These are phyloP conservation scores for Exophiala calicioides DNA, from an alignment of 2,329 filamentous ascomycete genomes.

Conservation along the genomic window DNA sequence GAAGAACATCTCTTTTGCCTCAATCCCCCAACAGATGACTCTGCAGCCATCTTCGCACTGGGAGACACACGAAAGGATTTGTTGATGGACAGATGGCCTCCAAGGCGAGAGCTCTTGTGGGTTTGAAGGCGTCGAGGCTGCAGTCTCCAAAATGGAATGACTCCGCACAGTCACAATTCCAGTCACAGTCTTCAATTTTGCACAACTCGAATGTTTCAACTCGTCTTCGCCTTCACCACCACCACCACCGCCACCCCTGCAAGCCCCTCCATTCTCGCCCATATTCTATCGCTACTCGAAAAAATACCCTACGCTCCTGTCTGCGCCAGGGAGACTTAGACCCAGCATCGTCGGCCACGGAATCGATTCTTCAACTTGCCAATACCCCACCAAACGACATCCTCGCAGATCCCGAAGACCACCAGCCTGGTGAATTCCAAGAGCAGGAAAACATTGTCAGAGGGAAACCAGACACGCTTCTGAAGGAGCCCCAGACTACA, in stretches of 20 bases:
- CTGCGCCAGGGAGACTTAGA: background rate
- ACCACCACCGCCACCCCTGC: conserved; percentile 1
- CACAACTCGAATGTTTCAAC: background rate
- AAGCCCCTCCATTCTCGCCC: background rate
- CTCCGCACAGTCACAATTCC: background rate
- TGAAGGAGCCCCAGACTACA: too few relatives aligned
- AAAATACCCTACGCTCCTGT: background rate
- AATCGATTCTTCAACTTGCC: conserved; percentile 2
- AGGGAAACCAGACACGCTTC: background rate
- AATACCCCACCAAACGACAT: background rate
- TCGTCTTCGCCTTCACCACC: background rate
- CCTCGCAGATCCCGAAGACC: background rate
- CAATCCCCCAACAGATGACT: too few relatives aligned
- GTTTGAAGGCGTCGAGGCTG: too few relatives aligned
- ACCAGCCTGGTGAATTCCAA: background rate
- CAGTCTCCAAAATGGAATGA: background rate
- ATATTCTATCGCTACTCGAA: background rate
- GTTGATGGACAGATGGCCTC: too few relatives aligned
- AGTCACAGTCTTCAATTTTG: conserved; percentile 4
- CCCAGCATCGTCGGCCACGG: background rate
- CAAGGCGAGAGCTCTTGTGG: too few relatives aligned
- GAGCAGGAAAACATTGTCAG: background rate
- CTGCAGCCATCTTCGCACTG: too few relatives aligned
- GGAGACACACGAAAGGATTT: too few relatives aligned
- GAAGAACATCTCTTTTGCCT: too few relatives aligned